Evolutionary conservation across 2,329 filamentous ascomycete genomes (phyloP).

Genomic region (Cladosporium sp.): DNA sequence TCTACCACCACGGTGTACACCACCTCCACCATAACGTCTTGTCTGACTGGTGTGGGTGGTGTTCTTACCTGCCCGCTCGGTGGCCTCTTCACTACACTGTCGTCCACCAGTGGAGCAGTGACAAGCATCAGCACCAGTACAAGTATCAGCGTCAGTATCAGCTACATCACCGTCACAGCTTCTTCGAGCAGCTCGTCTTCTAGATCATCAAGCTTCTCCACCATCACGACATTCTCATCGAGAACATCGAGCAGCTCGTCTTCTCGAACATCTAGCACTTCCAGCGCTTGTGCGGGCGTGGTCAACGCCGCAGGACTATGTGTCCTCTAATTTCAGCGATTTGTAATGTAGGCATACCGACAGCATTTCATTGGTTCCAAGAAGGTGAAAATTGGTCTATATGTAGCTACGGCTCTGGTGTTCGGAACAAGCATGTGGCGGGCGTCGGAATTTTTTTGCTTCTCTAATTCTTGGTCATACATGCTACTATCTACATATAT

Average conservation of each 20-base stretch:
- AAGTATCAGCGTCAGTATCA: background rate
- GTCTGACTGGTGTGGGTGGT: conserved; percentile 15
- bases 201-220: background rate
- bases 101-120: conserved; percentile 8
- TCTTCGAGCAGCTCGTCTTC: background rate
- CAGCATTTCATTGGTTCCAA: no score
- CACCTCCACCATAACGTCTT: conserved; percentile 24
- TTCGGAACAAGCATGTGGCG: background rate
- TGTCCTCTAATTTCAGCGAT: background rate
- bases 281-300: background rate
- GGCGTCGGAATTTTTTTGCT: background rate
- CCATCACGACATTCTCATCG: background rate
- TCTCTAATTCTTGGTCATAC: conserved; percentile 4
- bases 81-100: conserved; percentile 11
- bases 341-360: no score
- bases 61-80: conserved; percentile 15
- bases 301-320: background rate
- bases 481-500: background rate
- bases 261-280: background rate
- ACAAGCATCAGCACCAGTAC: background rate
- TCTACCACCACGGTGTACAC: conserved; percentile 21
- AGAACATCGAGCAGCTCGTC: background rate
- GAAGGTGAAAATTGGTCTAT: no score
- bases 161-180: background rate
- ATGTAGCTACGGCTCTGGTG: no score